phyloP scores from a whole-genome alignment of 805 yeast species.

The Hemisphaericaspora nanyangensis region DNA sequence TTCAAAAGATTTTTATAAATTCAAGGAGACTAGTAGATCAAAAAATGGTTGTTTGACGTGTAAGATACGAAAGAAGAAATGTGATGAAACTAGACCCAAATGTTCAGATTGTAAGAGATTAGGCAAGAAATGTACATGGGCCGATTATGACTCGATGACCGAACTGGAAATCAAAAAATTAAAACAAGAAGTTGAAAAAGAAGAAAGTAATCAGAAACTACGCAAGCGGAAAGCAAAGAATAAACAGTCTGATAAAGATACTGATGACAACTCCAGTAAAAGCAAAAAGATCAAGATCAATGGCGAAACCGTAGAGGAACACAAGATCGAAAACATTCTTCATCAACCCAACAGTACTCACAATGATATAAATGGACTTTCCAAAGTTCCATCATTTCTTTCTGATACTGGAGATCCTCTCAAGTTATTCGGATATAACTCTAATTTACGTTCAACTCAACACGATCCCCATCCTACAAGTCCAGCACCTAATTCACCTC shows the following conservation, averaged over 20 bases:
- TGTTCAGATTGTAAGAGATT: slow-evolving; percentile 50
- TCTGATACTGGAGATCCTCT: slow-evolving; percentile 4
- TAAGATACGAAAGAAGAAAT: slow-evolving; percentile 59
- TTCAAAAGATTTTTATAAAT: slow-evolving; percentile 12
- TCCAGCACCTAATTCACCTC: slow-evolving; percentile 1
- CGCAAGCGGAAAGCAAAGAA: slow-evolving; percentile 31
- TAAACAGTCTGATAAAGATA: not conserved
- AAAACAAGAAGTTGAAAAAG: slow-evolving; percentile 31
- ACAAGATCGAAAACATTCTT: too few species aligned
- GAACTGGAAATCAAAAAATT: slow-evolving; percentile 32
- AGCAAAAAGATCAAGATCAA: too few species aligned
- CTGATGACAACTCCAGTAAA: not conserved
- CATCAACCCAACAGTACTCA: not conserved
- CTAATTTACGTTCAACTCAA: slow-evolving; percentile 11
- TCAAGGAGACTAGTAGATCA: slow-evolving; percentile 34
- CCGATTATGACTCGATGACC: slow-evolving; percentile 40
- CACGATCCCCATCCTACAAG: too few species aligned
- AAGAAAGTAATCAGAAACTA: slow-evolving; percentile 40
- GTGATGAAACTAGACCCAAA: slow-evolving; percentile 47
- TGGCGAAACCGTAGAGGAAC: not conserved
- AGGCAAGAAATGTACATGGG: slow-evolving; percentile 45
- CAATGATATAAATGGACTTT: not conserved
- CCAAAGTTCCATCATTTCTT: not conserved
- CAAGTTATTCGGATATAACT: slow-evolving; percentile 6
- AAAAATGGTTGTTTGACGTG: slow-evolving; percentile 67